Evolutionary conservation across 768 basidiomycete species (phyloP).

Genomic region (Amanita pallidorosea): DNA sequence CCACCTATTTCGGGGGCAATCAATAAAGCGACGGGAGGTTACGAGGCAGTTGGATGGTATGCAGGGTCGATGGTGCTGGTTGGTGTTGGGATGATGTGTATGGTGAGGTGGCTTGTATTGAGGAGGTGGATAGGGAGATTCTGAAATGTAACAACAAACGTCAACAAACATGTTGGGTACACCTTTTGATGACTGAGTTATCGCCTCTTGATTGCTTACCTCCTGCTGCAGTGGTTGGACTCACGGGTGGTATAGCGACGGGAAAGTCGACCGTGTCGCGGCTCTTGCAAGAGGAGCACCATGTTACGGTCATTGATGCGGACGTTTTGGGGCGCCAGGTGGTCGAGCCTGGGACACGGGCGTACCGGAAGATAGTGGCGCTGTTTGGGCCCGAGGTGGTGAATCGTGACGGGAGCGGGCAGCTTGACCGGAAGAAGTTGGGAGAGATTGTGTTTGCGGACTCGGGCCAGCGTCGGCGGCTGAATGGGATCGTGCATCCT

Average conservation of each 20-base stretch:
- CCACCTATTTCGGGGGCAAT: conserved; percentile 72
- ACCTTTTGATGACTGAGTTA: too few relatives aligned
- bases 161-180: conserved; percentile 5
- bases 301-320: conserved; percentile 84
- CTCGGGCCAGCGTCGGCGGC: conserved; percentile 49
- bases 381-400: conserved; percentile 69
- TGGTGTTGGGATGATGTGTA: conserved; percentile 16
- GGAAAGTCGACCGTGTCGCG: conserved; percentile 91
- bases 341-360: conserved; percentile 74
- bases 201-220: neutral
- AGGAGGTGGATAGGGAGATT: conserved; percentile 14
- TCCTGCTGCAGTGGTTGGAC: conserved; percentile 61
- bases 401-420: conserved; percentile 43
- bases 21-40: conserved; percentile 38
- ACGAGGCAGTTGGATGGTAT: conserved; percentile 41
- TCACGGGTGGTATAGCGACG: conserved; percentile 94
- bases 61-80: conserved; percentile 30
- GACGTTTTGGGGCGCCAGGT: conserved; percentile 82
- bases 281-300: conserved; percentile 47
- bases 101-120: conserved; percentile 15
- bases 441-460: conserved; percentile 82
- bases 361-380: conserved; percentile 51
- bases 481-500: conserved; percentile 88
- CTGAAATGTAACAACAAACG: conserved; percentile 4
- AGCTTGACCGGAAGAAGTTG: conserved; percentile 71